A percentile compares a stretch with the other conserved stretches of the same genome.
These are phyloP conservation scores for Bimuria novae-zelandiae DNA, from an alignment of 2,329 filamentous ascomycete genomes.

Conservation along the genomic window DNA sequence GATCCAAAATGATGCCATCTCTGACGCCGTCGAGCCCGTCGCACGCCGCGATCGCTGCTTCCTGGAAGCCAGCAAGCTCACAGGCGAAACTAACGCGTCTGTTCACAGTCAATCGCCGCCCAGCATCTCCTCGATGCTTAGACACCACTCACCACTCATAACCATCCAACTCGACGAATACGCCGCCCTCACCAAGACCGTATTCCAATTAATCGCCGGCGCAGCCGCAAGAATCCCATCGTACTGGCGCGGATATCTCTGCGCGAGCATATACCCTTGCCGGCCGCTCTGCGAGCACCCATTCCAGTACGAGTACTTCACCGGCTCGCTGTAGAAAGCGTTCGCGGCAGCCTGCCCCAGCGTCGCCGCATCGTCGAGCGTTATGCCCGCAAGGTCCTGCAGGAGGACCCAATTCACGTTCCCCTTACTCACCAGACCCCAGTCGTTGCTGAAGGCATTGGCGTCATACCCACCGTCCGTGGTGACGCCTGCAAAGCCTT, in stretches of 20 bases:
- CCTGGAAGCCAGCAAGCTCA: no score
- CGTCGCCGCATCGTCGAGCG: conserved; percentile 32
- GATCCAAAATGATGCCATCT: no score
- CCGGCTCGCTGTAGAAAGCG: conserved; percentile 35
- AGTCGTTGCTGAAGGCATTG: conserved; percentile 2
- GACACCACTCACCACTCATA: no score
- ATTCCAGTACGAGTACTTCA: conserved; percentile 39
- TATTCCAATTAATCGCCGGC: no score
- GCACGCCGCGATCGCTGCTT: no score
- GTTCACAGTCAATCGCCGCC: no score
- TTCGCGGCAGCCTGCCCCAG: conserved; percentile 29
- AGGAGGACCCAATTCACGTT: conserved; percentile 22
- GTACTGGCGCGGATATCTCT: conserved; percentile 35
- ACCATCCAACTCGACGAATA: no score
- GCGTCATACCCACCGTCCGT: conserved; percentile 28
- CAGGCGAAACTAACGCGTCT: no score
- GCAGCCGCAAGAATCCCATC: conserved; percentile 39
- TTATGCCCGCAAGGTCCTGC: conserved; percentile 36
- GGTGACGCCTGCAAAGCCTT: conserved; percentile 27
- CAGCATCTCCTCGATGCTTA: no score
- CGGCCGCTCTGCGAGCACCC: conserved; percentile 43
- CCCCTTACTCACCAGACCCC: conserved; percentile 3
- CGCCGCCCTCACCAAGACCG: no score
- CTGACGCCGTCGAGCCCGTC: no score
- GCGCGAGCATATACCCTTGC: conserved; percentile 37